Base-by-base conservation (phyloP, 108 stramenopile genomes). In the Nitzschia sp. region DNA sequence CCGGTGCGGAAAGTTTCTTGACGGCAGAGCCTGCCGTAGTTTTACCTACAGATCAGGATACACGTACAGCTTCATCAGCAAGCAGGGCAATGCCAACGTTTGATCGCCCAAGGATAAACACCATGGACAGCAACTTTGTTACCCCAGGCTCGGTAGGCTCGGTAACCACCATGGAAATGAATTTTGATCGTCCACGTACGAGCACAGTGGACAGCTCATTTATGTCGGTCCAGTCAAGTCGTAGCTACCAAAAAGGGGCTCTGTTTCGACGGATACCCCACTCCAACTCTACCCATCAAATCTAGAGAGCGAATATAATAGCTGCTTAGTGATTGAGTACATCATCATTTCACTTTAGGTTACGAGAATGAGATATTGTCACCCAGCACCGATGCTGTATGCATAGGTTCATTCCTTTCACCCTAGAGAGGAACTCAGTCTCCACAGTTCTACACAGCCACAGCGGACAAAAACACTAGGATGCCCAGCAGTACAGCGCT, bases 11-110 rank as follows among this genome's bases (percentile, higher is more conserved):
- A 21, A 66, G 58, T 22, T 75, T 83, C 11, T 62, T 93, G 35
- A 90, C 92, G 19, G 75, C 86, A 21, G 92, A 91, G 59, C 86
- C 86, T 9, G 84, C 84, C 21, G 74, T 81, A 21, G 87, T 85
- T n/a, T 56, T 88, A 15, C 59, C 33, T n/a, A 28, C 22, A 3
- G 59, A 60, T 32, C n/a, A n/a, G 21, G 23, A 19, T 21, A 26
- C 21, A 9, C 13, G 13, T 50, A 22, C 48, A 50, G 48, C 13
- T n/a, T 8, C 21, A 50, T 8, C 13, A 50, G 19, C 16, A 21
- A 50, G 9, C 21, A 5, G 13, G 48, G 19, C 19, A 21, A 21
- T 50, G 13, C 4, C 9, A n/a, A 4, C 3, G 5, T 13, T 19
- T 15, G 38, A 35, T 35, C 33, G 22, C 9, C 59, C 31, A 13